Percentiles rank a stretch among this genome's conserved stretches.
Conservation (phyloP, 768 basidiomycete species). For the Tylopilus felleus region DNA sequence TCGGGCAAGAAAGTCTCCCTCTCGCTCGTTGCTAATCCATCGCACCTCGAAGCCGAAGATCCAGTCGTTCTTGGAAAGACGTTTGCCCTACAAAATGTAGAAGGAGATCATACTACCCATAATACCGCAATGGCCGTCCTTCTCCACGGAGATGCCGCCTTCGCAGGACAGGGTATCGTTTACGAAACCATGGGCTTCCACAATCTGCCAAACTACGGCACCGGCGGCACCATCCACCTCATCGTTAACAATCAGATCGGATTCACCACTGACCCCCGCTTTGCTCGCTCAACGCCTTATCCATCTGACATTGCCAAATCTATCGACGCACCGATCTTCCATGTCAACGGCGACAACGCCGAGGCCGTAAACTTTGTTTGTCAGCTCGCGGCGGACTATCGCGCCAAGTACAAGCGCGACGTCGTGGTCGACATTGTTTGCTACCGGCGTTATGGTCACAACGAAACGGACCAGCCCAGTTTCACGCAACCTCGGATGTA, state of each 20-base stretch:
- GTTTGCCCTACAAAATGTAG: constrained; percentile 93
- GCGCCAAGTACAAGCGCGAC: constrained; percentile 98
- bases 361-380: constrained; percentile 99
- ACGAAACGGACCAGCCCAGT: constrained; percentile 97
- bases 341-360: constrained; percentile 98
- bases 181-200: constrained; percentile 99
- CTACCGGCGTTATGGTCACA: constrained; percentile 99
- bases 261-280: constrained; percentile 98
- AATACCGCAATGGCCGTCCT: constrained; percentile 91
- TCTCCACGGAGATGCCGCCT: constrained; percentile 97
- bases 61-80: constrained; percentile 99
- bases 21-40: constrained; percentile 97
- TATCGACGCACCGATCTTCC: constrained; percentile 98
- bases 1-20: constrained; percentile 97
- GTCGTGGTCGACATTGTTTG: constrained; percentile 98
- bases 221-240: constrained; percentile 96
- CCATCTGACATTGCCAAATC: constrained; percentile 98
- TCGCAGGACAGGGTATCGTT: constrained; percentile 96
- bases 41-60: constrained; percentile 95
- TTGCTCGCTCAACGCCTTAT: constrained; percentile 96
- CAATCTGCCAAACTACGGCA: constrained; percentile 92
- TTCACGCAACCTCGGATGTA: constrained; percentile 99
- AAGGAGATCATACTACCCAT: constrained; percentile 77
- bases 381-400: constrained; percentile 96
- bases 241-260: constrained; percentile 99